Evolutionary conservation across 2,329 filamentous ascomycete genomes (phyloP), one percentile per base, ranked within the genome.

Genomic region (Penicillium sp.): DNA sequence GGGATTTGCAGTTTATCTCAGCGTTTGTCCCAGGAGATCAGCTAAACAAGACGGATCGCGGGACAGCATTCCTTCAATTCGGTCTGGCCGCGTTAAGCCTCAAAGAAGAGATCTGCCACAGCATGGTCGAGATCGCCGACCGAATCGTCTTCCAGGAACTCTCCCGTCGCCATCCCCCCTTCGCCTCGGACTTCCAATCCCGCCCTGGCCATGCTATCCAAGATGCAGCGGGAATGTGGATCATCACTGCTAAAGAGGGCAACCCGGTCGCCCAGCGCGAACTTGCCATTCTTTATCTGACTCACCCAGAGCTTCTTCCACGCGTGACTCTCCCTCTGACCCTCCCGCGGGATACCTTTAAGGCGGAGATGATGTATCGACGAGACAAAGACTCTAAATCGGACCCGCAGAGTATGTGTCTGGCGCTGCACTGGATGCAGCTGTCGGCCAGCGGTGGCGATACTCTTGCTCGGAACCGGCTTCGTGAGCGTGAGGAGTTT

Each of bases 361-460:
- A 93, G 74, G 88, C 89, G 63, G 85, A 91, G 53, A 85, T 94
- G 64, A 90, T 95, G 81, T 89, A 83, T 68, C 76, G 79, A 59
- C 79, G 79, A 60, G 82, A 82, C 39, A 78, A 82, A 50, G 84
- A 88, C 65, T 79, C 81, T 16, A 80, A 90, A 62, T 91, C 87
- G 56, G 91, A 97, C 70, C 90, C 90, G 2, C 88, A 88, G 51
- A 86, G 91, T 40, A 94, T 97, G 89, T 97, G 92, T 66, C 85
- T 96, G 54, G 93, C 93, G 10, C 86, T 95, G 74, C 93, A 97
- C 78, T 97, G 93, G 92, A 97, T 97, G 91, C 90, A 93, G 76
- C 80, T 90, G 61, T 91, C 90, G 37, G 89, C 90, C 64, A 82
- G 83, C 52, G 91, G 91, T n/a, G 91, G 91, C 1, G 93, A 97